phyloP scores from a whole-genome alignment of 2,329 filamentous ascomycete species.

The Eurotiales sp. region DNA sequence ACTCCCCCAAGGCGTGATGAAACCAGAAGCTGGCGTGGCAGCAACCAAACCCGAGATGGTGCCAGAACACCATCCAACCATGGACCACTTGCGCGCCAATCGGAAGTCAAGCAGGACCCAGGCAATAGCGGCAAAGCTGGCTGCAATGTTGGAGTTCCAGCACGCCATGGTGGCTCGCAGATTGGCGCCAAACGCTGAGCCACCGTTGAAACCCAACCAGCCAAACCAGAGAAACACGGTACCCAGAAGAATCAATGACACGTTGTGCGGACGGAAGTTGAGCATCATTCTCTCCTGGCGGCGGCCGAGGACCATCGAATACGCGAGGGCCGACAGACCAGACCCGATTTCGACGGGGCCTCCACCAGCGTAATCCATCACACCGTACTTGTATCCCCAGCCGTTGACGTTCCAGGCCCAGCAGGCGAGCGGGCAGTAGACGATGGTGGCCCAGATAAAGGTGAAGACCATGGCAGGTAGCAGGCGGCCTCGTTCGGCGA shows the following conservation, averaged over 20 bases:
- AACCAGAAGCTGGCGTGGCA: slow-evolving; percentile 80
- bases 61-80: slow-evolving; percentile 89
- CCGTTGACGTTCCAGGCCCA: slow-evolving; percentile 96
- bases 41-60: slow-evolving; percentile 83
- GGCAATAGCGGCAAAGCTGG: slow-evolving; percentile 84
- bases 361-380: slow-evolving; percentile 93
- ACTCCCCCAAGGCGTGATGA: slow-evolving; percentile 65
- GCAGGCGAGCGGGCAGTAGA: slow-evolving; percentile 94
- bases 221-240: slow-evolving; percentile 97
- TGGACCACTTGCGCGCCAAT: slow-evolving; percentile 89
- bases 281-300: slow-evolving; percentile 99
- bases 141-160: slow-evolving; percentile 95
- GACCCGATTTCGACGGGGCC: slow-evolving; percentile 97
- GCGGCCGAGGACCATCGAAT: slow-evolving; percentile 91
- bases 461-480: slow-evolving; percentile 92
- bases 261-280: slow-evolving; percentile 99
- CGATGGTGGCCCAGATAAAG: slow-evolving; percentile 94
- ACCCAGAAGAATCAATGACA: slow-evolving; percentile 91
- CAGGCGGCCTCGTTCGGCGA: slow-evolving; percentile 89
- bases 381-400: slow-evolving; percentile 86
- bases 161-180: slow-evolving; percentile 91
- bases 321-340: slow-evolving; percentile 87
- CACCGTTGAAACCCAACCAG: slow-evolving; percentile 98
- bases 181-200: slow-evolving; percentile 90
- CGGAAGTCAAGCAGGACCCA: slow-evolving; percentile 97